Evolutionary conservation across 768 basidiomycete species (phyloP).

Genomic region (Dioszegia aurantiaca): DNA sequence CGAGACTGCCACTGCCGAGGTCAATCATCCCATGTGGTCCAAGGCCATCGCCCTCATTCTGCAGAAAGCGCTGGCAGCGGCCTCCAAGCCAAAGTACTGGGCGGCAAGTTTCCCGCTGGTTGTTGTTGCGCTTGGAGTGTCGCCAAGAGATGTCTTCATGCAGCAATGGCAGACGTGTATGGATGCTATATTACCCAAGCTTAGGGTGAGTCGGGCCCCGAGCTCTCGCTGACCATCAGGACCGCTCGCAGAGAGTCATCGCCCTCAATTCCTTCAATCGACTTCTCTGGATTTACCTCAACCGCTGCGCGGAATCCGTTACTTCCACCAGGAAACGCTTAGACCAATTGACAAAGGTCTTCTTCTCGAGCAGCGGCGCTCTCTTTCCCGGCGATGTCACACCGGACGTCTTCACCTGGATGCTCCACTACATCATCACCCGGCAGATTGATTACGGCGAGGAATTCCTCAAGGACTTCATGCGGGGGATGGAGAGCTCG

Average conservation of each 20-base stretch:
- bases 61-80: constrained; percentile 45
- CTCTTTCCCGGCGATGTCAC: constrained; percentile 82
- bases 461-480: constrained; percentile 73
- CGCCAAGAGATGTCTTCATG: constrained; percentile 77
- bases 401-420: constrained; percentile 70
- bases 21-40: constrained; percentile 91
- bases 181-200: constrained; percentile 67
- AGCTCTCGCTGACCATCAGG: constrained; percentile 56
- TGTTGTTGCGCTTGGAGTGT: constrained; percentile 78
- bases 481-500: constrained; percentile 54
- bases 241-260: constrained; percentile 66
- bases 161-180: constrained; percentile 75
- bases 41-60: constrained; percentile 78
- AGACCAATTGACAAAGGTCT: constrained; percentile 58
- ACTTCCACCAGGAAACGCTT: constrained; percentile 78
- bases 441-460: constrained; percentile 81
- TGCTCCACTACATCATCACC: constrained; percentile 76
- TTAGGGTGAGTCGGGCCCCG: constrained; percentile 62
- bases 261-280: constrained; percentile 80
- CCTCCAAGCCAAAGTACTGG: constrained; percentile 83
- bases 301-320: constrained; percentile 79
- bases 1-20: constrained; percentile 94
- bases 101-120: constrained; percentile 77
- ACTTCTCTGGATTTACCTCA: constrained; percentile 90
- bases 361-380: constrained; percentile 57